phyloP scores from a whole-genome alignment of 202 grass and related monocot genomes.

The Saccharum hybrid region DNA sequence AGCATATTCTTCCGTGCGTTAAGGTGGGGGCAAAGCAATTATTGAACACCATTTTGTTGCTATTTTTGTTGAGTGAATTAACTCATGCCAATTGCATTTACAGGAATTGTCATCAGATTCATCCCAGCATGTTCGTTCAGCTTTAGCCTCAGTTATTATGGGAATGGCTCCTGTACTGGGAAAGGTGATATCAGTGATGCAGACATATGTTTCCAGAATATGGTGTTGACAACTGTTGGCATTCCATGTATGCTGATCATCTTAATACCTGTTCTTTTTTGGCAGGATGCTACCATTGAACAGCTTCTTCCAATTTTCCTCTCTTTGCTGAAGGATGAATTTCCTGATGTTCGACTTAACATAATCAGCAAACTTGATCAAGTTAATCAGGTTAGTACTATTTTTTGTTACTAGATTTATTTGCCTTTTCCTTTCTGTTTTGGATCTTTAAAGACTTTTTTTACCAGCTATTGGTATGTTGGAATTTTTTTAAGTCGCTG shows the following conservation, averaged over 20 bases:
- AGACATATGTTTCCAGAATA: neutral
- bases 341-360: slow-evolving; percentile 85
- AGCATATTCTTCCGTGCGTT: slow-evolving; percentile 83
- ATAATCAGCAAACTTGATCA: slow-evolving; percentile 94
- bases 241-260: neutral
- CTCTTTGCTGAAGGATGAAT: slow-evolving; percentile 83
- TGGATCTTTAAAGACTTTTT: neutral
- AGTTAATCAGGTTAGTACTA: slow-evolving; percentile 65
- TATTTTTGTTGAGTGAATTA: neutral
- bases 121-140: slow-evolving; percentile 87
- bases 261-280: slow-evolving; percentile 16
- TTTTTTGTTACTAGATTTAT: neutral
- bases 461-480: neutral
- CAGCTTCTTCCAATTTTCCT: slow-evolving; percentile 91
- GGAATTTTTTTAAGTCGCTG: neutral
- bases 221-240: neutral
- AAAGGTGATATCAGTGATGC: slow-evolving; percentile 52
- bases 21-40: slow-evolving; percentile 46
- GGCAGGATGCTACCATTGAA: slow-evolving; percentile 75
- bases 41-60: neutral
- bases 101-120: slow-evolving; percentile 84
- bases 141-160: slow-evolving; percentile 92
- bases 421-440: neutral
- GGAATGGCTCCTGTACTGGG: slow-evolving; percentile 82
- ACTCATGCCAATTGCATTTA: neutral